Percentiles rank a stretch among this genome's conserved stretches.
Conservation (phyloP, 140 eudicot species). For the Stevia rebaudiana region DNA sequence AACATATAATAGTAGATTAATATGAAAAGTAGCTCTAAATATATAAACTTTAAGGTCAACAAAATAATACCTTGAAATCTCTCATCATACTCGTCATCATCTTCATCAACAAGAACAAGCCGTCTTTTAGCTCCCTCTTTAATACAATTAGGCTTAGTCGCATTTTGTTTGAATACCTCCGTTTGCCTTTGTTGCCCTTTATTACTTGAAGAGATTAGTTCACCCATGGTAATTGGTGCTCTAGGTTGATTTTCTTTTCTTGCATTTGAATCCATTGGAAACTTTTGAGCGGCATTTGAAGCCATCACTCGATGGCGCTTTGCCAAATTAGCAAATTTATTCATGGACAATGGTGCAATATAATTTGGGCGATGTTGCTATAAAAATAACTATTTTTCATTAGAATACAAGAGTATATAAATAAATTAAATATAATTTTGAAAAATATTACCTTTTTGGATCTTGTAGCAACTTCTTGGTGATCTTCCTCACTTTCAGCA, state of each 20-base stretch:
- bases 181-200: not conserved
- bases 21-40: too few relatives aligned
- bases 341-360: too few relatives aligned
- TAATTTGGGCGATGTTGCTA: too few relatives aligned
- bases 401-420: too few relatives aligned
- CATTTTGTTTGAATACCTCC: not conserved
- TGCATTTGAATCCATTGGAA: not conserved
- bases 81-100: not conserved
- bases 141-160: not conserved
- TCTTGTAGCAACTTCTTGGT: too few relatives aligned
- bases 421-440: too few relatives aligned
- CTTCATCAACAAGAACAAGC: not conserved
- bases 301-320: not conserved
- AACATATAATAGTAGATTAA: too few relatives aligned
- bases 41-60: too few relatives aligned
- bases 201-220: not conserved
- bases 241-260: not conserved
- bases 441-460: too few relatives aligned
- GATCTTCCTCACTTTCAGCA: too few relatives aligned
- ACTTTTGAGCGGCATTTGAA: not conserved
- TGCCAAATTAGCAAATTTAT: conserved; percentile 1
- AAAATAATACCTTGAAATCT: not conserved
- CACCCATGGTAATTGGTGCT: not conserved
- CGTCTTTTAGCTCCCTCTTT: not conserved
- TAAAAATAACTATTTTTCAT: too few relatives aligned